A percentile compares a stretch with the other conserved stretches of the same genome.
phyloP scores from a whole-genome alignment of 352 stramenopile genomes.

The Phytophthora lateralis region DNA sequence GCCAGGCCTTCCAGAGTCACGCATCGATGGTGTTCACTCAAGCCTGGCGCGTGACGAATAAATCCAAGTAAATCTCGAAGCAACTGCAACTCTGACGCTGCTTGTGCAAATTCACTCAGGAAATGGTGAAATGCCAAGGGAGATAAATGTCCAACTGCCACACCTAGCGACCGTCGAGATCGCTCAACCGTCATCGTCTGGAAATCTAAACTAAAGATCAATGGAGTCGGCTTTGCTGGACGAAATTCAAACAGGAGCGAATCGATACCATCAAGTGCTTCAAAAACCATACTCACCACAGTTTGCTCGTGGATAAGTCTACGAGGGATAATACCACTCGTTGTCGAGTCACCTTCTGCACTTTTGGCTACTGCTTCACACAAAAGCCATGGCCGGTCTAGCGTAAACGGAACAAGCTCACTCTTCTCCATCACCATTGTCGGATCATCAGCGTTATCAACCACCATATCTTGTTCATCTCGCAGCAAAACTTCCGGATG shows the following conservation, averaged over 20 bases:
- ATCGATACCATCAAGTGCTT: slow-evolving; percentile 56
- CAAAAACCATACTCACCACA: slow-evolving; percentile 57
- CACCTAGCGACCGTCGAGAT: slow-evolving; percentile 23
- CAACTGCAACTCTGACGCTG: slow-evolving; percentile 56
- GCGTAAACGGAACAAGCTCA: slow-evolving; percentile 27
- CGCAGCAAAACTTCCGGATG: slow-evolving; percentile 27
- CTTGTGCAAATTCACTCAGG: slow-evolving; percentile 34
- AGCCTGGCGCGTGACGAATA: slow-evolving; percentile 17
- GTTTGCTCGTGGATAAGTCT: slow-evolving; percentile 56
- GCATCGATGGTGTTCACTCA: slow-evolving; percentile 28
- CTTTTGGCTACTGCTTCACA: slow-evolving; percentile 33
- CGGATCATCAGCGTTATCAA: slow-evolving; percentile 19
- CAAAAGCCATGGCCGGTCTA: slow-evolving; percentile 44
- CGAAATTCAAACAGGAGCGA: slow-evolving; percentile 58
- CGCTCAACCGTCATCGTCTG: slow-evolving; percentile 26
- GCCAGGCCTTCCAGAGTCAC: slow-evolving; percentile 57
- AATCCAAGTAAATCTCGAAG: slow-evolving; percentile 49
- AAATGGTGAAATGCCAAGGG: slow-evolving; percentile 43
- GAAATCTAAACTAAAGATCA: slow-evolving; percentile 49
- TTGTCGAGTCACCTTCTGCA: not conserved
- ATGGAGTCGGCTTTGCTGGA: slow-evolving; percentile 4
- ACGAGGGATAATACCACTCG: slow-evolving; percentile 11
- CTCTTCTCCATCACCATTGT: slow-evolving; percentile 21
- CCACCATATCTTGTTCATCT: slow-evolving; percentile 2
- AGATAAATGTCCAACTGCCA: slow-evolving; percentile 59